Evolutionary conservation across 495 filamentous ascomycete genomes (phyloP), one percentile per base, ranked within the genome.

Genomic region (Talaromyces stipitatus): DNA sequence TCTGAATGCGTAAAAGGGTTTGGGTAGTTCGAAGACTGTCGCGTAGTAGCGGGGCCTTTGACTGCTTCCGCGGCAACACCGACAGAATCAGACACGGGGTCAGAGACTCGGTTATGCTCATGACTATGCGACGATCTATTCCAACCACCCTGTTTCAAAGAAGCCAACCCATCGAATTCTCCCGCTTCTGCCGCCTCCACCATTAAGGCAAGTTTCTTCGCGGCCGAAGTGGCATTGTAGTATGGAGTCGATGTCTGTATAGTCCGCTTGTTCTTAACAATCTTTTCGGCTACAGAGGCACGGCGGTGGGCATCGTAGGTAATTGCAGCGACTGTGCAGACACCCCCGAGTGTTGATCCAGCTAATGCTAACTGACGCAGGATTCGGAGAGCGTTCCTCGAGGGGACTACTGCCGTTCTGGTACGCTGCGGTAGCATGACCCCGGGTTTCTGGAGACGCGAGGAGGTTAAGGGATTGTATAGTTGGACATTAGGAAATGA

Each of bases 301-400:
- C 73, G 67, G 33, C 72, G 72, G 54, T 76, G 70, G 9, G 69
- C 66, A 61, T 78, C 72, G 59, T 74, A 76, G 12, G 70, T 75
- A 18, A 76, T 61, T 24, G 66, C 73, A 38, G 70, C 71, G 27
- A 75, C 63, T 14, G 71, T 68, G 33, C 75, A 78, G 52, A 74
- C 66, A 12, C 71, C 65, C 7, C 71, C 71, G 12, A 73, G 64
- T 4, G 72, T 72, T 11, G 70, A 73, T 2, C 75, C 72, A 5
- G 75, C 70, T 18, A 77, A 64, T 7, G 75, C 75, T 43, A 78
- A 59, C 54, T 70, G 66, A 11, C 75, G 73, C 24, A 78, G 70
- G 2, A 72, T 70, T 45, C 73, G 72, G 28, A 78, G 68, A 27
- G 72, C 73, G 66, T 76, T 76, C 52, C 69, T 74, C 36, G 75